Conservation (phyloP, 441 rosid species). For the Corymbia calophylla region DNA sequence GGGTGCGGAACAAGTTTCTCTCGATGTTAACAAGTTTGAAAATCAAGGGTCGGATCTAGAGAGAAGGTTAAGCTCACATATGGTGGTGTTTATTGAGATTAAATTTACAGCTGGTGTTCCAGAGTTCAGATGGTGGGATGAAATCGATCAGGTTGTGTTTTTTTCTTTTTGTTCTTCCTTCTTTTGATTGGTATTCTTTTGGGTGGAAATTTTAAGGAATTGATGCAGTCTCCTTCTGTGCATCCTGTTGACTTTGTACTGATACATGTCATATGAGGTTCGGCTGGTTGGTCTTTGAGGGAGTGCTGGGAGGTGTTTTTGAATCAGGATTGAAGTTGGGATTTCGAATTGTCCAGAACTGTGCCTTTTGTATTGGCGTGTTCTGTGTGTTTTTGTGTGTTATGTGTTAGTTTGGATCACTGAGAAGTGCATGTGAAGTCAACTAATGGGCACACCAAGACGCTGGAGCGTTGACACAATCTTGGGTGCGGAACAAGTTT, state of each 20-base stretch:
- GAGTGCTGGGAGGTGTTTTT: not conserved
- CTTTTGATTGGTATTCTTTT: not conserved
- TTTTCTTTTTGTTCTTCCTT: not conserved
- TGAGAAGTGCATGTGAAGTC: not conserved
- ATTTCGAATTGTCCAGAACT: not conserved
- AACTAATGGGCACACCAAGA: not conserved
- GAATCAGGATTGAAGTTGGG: not conserved
- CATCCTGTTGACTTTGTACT: not conserved
- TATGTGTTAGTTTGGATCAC: not conserved
- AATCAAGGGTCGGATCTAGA: not conserved
- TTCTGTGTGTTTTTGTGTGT: not conserved
- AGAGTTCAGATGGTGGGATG: constrained; percentile 83
- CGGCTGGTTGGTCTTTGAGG: not conserved
- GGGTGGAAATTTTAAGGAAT: not conserved
- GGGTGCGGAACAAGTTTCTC: not conserved
- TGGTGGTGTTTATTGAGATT: not conserved
- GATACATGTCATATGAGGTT: not conserved
- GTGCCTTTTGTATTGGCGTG: not conserved
- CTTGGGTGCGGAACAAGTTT: not conserved
- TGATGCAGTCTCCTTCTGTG: not conserved
- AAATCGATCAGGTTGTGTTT: constrained; percentile 50
- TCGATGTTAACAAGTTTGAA: not conserved
- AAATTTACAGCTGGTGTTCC: not conserved
- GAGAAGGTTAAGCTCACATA: not conserved
- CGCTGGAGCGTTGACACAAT: not conserved